phyloP scores from a whole-genome alignment of 2,329 filamentous ascomycete species.

The Colletotrichum sp. region DNA sequence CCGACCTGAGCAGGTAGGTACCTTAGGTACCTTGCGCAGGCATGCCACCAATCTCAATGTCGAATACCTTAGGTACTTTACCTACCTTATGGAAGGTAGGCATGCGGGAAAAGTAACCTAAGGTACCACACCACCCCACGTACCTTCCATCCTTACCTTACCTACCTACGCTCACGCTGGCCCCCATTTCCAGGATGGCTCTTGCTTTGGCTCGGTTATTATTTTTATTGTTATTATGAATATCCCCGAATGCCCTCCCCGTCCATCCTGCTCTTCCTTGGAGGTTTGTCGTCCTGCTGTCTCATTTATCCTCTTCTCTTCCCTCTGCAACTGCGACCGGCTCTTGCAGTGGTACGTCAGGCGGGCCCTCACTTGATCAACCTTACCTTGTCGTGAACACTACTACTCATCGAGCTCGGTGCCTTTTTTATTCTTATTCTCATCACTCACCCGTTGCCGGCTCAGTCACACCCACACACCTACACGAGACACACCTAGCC shows the following conservation, averaged over 20 bases:
- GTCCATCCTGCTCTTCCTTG: background rate
- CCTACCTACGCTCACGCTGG: background rate
- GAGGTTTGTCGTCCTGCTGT: background rate
- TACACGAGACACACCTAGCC: background rate
- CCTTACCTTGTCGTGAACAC: background rate
- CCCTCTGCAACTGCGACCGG: background rate
- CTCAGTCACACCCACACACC: background rate
- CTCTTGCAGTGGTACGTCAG: constrained; percentile 1
- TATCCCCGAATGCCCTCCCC: constrained; percentile 18
- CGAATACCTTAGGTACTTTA: too few species aligned
- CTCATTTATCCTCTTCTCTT: background rate
- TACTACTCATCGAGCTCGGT: background rate
- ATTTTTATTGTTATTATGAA: constrained; percentile 3
- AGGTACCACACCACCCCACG: background rate
- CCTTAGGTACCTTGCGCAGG: background rate
- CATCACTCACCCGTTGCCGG: background rate
- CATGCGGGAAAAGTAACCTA: background rate
- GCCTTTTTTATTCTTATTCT: background rate
- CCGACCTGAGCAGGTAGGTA: background rate
- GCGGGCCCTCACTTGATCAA: constrained; percentile 10
- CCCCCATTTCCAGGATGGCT: background rate
- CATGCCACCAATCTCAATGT: background rate
- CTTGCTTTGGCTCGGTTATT: background rate
- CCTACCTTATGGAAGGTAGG: too few species aligned
- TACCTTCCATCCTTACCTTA: background rate